Evolutionary conservation across 2,329 filamentous ascomycete genomes (phyloP).

Genomic region (Penicillium hordei): DNA sequence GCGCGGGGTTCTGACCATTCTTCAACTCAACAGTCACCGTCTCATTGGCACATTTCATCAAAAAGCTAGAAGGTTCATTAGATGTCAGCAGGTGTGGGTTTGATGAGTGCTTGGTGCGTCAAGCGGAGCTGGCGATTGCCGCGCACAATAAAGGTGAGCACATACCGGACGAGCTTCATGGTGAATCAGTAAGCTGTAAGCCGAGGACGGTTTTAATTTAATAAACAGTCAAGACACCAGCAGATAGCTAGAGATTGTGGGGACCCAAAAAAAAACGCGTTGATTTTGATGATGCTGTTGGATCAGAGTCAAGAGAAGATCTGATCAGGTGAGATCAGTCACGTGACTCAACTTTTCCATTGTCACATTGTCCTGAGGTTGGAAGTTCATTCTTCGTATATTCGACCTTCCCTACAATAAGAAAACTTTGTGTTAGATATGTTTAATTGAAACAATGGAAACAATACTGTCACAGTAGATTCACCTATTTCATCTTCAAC

Average conservation of each 20-base stretch:
- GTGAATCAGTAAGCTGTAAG: constrained; percentile 40
- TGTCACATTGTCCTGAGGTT: not conserved
- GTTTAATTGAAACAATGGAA: not conserved
- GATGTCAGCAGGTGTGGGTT: constrained; percentile 17
- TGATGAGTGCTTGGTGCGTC: constrained; percentile 8
- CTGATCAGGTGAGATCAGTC: constrained; percentile 10
- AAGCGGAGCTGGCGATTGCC: constrained; percentile 10
- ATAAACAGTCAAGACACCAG: constrained; percentile 9
- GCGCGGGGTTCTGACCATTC: constrained; percentile 66
- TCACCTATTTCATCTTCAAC: no score
- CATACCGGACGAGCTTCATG: constrained; percentile 98
- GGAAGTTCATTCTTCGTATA: not conserved
- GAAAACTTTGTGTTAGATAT: no score
- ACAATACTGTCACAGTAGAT: not conserved
- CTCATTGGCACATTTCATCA: constrained; percentile 99
- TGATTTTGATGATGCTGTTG: constrained; percentile 19
- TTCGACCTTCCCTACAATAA: not conserved
- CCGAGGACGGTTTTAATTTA: not conserved
- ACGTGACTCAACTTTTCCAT: constrained; percentile 8
- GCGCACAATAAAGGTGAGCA: constrained; percentile 9
- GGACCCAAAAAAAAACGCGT: constrained; percentile 12
- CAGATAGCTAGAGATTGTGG: constrained; percentile 12
- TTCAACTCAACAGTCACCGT: constrained; percentile 98
- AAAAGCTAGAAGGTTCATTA: constrained; percentile 64
- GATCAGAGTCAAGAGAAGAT: constrained; percentile 24